Percentiles rank a stretch among this genome's conserved stretches.
Conservation (phyloP, 305 asterid genomes). For the Fraxinus paxiana region DNA sequence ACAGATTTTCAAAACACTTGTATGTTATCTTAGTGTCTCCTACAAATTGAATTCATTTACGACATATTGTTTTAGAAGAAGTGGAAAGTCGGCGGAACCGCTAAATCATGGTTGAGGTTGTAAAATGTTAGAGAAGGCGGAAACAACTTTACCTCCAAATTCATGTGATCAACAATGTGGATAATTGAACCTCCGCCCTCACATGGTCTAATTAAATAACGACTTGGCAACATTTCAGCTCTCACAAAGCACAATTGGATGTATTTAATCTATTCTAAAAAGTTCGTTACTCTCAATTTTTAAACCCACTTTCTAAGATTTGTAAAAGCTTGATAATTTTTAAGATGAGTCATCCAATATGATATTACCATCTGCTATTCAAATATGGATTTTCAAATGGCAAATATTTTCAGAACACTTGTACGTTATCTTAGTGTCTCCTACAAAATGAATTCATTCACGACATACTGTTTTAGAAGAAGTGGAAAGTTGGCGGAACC, state of each 20-base stretch:
- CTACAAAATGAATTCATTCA: background rate
- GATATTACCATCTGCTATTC: background rate
- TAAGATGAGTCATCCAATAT: background rate
- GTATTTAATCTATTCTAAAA: background rate
- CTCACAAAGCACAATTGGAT: conserved; percentile 45
- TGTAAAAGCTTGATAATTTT: background rate
- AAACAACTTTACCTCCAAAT: conserved; percentile 53
- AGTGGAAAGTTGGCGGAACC: background rate
- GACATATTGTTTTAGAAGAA: background rate
- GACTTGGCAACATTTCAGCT: conserved; percentile 88
- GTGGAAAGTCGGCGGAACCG: background rate
- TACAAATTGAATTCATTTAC: background rate
- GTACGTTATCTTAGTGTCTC: background rate
- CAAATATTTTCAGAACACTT: background rate
- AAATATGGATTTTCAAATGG: background rate
- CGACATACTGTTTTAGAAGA: background rate
- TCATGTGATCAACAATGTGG: conserved; percentile 58
- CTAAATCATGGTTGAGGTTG: background rate
- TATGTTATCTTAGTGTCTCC: background rate
- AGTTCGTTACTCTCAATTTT: background rate
- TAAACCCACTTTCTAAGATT: background rate
- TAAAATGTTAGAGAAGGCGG: background rate
- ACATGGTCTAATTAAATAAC: conserved; percentile 81
- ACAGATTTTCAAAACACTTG: background rate
- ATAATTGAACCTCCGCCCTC: conserved; percentile 88